Base-by-base conservation (phyloP, 2,329 filamentous ascomycete genomes). In the Ambrosiella cleistominuta region DNA sequence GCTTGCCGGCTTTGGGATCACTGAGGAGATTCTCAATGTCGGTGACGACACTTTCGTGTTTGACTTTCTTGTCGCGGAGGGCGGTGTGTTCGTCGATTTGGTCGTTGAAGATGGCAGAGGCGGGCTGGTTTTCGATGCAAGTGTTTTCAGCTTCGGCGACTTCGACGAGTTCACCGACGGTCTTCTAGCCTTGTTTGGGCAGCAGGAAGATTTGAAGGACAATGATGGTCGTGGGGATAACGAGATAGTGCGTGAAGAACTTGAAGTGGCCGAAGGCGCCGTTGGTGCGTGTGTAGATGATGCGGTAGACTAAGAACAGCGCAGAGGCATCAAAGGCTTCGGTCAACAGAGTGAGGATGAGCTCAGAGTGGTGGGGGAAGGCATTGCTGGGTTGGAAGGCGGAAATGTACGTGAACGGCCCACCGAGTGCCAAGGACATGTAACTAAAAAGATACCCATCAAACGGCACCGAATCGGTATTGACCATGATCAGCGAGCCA, bases 321-420 rank as follows among this genome's bases (percentile, higher is more conserved):
- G 86, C 86, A 63, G 85, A 90, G 0, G 86, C 83, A 68, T 94
- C 87, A 67, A 93, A 94, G 3, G 86, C 86, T 5, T 87, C 87
- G 0, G 86, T 91, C 56, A 94, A 71, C 39, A 88, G 74, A 1
- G 88, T 86, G 7, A 94, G 73, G 62, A 94, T 88, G n/a, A 88
- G 72, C 1, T 87, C 87, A 1, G 86, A 86, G 65, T 84, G 78
- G 54, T 77, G 77, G 0, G 87, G 87, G 66, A 94, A 91, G 2
- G 87, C 82, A 68, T 93, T 93, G 44, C 86, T 88, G 44, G 93
- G 78, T 67, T 93, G 87, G 69, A 91, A 91, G 2, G 84, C 86
- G 7, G 86, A 83, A 59, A 93, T 87, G 69, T 88, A 93, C 56
- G 87, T 79, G 64, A 89, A 90, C 1, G 86, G 85, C 0, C 87